Evolutionary conservation across 352 stramenopile species (phyloP).

Genomic region (Phytophthora meadii): DNA sequence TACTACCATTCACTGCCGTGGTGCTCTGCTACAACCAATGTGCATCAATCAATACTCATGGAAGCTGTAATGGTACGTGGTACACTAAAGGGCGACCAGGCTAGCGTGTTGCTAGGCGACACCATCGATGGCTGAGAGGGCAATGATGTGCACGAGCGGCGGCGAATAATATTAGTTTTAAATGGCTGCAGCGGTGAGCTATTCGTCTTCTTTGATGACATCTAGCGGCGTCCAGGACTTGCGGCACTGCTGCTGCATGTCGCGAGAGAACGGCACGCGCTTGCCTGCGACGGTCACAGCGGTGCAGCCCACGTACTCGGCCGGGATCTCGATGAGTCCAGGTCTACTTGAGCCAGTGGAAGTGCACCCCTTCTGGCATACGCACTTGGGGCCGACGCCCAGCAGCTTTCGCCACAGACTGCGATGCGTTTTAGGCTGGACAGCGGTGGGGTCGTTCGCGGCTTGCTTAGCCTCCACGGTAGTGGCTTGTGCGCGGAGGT

Average conservation of each 20-base stretch:
- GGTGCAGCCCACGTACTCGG: conserved; percentile 52
- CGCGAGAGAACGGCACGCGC: conserved; percentile 57
- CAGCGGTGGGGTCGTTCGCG: conserved; percentile 22
- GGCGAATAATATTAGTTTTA: conserved; percentile 28
- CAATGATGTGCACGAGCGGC: conserved; percentile 2
- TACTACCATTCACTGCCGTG: too few relatives aligned
- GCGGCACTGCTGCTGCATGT: conserved; percentile 55
- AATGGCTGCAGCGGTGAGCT: background rate
- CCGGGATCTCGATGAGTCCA: conserved; percentile 47
- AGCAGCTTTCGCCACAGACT: conserved; percentile 67
- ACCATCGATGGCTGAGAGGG: too few relatives aligned
- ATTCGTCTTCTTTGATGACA: conserved; percentile 53
- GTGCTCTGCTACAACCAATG: too few relatives aligned
- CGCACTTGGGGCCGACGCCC: conserved; percentile 63
- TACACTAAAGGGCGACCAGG: too few relatives aligned
- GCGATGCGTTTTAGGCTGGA: conserved; percentile 40
- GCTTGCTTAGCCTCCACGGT: conserved; percentile 32
- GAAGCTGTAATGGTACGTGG: too few relatives aligned
- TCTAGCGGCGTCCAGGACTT: conserved; percentile 54
- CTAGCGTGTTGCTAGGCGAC: too few relatives aligned
- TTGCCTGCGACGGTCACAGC: conserved; percentile 57
- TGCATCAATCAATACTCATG: too few relatives aligned
- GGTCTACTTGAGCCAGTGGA: conserved; percentile 7
- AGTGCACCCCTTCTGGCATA: conserved; percentile 36
- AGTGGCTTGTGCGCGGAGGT: conserved; percentile 4